Percentiles rank a stretch among this genome's conserved stretches.
phyloP scores from a whole-genome alignment of 2,329 filamentous ascomycete genomes.

The Neonectria sp. region DNA sequence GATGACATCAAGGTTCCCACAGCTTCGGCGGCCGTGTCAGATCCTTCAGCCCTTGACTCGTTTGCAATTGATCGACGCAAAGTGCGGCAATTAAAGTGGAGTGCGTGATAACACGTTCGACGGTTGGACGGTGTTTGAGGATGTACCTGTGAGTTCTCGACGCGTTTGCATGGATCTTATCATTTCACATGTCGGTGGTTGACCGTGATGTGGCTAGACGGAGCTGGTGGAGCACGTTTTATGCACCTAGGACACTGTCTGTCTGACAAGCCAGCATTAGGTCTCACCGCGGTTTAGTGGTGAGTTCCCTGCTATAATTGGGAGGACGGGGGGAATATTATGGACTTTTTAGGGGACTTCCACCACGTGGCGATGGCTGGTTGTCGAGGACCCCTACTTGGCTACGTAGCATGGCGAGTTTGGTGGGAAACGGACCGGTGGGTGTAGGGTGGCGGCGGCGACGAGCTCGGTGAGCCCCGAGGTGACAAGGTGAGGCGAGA shows the following conservation, averaged over 20 bases:
- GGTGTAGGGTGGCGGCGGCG: neutral
- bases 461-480: neutral
- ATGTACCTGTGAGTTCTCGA: neutral
- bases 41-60: constrained; percentile 1
- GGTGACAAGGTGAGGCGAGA: neutral
- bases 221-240: constrained; percentile 1
- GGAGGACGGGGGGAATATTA: neutral
- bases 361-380: neutral
- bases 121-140: neutral
- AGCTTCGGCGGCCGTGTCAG: neutral
- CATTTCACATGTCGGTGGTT: neutral
- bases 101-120: neutral
- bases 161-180: constrained; percentile 1
- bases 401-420: neutral
- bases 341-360: neutral
- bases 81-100: constrained; percentile 1
- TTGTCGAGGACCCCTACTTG: neutral
- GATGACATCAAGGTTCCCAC: constrained; percentile 8
- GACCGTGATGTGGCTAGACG: neutral
- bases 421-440: neutral
- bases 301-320: neutral
- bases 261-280: neutral
- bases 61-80: constrained; percentile 2
- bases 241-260: neutral
- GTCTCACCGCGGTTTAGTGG: neutral